A percentile compares a stretch with the other conserved stretches of the same genome.
phyloP scores from a whole-genome alignment of 306 rosid species.

The Quercus aquifolioides region DNA sequence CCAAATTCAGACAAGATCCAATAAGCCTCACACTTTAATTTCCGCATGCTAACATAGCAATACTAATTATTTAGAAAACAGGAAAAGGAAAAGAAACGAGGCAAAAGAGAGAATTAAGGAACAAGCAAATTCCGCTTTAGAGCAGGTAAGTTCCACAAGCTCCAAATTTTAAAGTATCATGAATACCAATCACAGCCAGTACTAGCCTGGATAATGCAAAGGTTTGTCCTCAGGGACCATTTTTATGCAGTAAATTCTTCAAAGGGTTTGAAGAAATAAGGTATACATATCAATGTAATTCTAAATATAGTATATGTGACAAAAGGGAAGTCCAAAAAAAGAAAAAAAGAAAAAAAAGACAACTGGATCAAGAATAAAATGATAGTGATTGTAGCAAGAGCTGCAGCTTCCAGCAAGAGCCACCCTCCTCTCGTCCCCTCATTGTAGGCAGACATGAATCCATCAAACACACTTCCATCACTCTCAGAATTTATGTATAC shows the following conservation, averaged over 20 bases:
- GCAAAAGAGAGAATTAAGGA: too few species aligned
- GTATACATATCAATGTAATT: conserved; percentile 26
- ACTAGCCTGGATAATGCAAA: conserved; percentile 7
- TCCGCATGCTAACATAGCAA: too few species aligned
- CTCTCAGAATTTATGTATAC: conserved; percentile 8
- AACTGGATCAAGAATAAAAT: neutral
- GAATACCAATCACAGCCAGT: conserved; percentile 19
- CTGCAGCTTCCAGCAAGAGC: conserved; percentile 24
- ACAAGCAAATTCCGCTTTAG: neutral
- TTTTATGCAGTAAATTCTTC: conserved; percentile 28
- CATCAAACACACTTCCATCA: neutral
- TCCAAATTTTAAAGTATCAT: neutral
- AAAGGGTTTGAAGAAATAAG: conserved; percentile 20
- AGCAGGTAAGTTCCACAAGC: neutral
- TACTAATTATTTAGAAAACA: too few species aligned
- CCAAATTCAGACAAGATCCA: too few species aligned
- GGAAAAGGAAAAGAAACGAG: too few species aligned
- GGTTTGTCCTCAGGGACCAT: conserved; percentile 20
- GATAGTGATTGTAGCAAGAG: neutral
- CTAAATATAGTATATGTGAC: neutral
- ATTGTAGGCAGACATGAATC: neutral
- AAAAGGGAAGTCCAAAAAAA: neutral
- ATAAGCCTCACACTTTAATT: too few species aligned
- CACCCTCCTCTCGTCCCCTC: neutral
- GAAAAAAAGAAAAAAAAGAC: neutral